phyloP scores from a whole-genome alignment of 1,139 yeast genomes.

The Petasospora rhodanensis region DNA sequence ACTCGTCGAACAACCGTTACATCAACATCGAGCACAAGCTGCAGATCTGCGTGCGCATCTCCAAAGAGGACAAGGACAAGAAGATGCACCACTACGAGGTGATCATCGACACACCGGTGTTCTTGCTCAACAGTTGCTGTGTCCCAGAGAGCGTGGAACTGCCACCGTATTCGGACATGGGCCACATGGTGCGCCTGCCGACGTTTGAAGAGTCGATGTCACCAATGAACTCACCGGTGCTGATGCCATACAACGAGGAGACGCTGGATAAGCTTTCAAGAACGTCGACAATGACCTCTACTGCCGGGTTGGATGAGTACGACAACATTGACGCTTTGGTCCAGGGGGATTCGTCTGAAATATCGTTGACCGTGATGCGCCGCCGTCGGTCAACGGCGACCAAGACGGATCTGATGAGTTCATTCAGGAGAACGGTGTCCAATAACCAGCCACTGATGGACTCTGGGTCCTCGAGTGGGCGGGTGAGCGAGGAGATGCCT shows the following conservation, averaged over 20 bases:
- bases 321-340: conserved; percentile 22
- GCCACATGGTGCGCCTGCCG: conserved; percentile 33
- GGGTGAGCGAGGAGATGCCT: conserved; percentile 2
- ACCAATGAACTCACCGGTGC: conserved; percentile 21
- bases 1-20: conserved; percentile 61
- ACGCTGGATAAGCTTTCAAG: conserved; percentile 17
- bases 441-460: conserved; percentile 5
- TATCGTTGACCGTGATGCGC: conserved; percentile 3
- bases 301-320: conserved; percentile 3
- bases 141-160: conserved; percentile 61
- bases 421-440: conserved; percentile 12
- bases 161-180: conserved; percentile 52
- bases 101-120: conserved; percentile 80
- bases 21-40: conserved; percentile 71
- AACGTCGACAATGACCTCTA: conserved; percentile 17
- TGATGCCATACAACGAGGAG: conserved; percentile 15
- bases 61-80: conserved; percentile 53
- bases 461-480: not conserved
- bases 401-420: conserved; percentile 14
- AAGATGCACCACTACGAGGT: conserved; percentile 84
- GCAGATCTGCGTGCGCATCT: conserved; percentile 73
- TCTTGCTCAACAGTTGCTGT: conserved; percentile 69
- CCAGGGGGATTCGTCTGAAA: conserved; percentile 6
- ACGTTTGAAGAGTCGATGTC: conserved; percentile 57
- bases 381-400: conserved; percentile 15